Percentiles rank a stretch among this genome's conserved stretches.
phyloP scores from a whole-genome alignment of 2,329 filamentous ascomycete species.

The Aspergillus neotritici region DNA sequence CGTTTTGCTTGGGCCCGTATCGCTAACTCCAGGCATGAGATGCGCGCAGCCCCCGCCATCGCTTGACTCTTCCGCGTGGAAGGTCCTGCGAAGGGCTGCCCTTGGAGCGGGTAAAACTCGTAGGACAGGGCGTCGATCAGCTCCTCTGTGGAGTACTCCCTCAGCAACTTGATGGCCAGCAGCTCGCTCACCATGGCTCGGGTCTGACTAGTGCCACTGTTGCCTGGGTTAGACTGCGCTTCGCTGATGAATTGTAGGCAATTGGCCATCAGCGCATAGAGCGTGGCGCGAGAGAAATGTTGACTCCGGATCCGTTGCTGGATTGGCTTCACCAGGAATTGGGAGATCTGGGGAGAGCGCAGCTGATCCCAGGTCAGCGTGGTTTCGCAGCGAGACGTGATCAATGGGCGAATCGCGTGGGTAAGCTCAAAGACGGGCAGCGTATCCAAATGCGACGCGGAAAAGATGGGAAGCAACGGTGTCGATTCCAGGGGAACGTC shows the following conservation, averaged over 20 bases:
- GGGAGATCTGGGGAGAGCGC: constrained; percentile 89
- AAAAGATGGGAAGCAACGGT: constrained; percentile 70
- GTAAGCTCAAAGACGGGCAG: constrained; percentile 87
- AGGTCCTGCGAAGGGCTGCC: constrained; percentile 52
- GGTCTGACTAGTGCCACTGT: constrained; percentile 75
- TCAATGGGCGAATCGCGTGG: constrained; percentile 78
- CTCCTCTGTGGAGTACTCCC: constrained; percentile 82
- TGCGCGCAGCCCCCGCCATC: constrained; percentile 61
- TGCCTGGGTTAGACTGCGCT: constrained; percentile 72
- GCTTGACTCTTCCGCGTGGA: constrained; percentile 39
- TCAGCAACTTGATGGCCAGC: constrained; percentile 79
- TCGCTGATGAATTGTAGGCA: constrained; percentile 91
- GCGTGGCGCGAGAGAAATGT: constrained; percentile 77
- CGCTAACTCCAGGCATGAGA: constrained; percentile 86
- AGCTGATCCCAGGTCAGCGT: constrained; percentile 92
- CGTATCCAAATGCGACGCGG: constrained; percentile 63
- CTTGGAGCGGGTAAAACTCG: constrained; percentile 89
- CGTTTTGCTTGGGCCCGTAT: constrained; percentile 90
- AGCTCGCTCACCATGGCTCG: constrained; percentile 86
- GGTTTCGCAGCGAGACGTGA: constrained; percentile 81
- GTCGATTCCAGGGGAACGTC: constrained; percentile 43
- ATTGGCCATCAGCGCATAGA: constrained; percentile 90
- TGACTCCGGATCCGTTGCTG: constrained; percentile 78
- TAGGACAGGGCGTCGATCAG: constrained; percentile 92
- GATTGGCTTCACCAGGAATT: constrained; percentile 93